A percentile compares a stretch with the other conserved stretches of the same genome.
Conservation (phyloP, 805 yeast genomes). For the Monosporozyma siamensis region DNA sequence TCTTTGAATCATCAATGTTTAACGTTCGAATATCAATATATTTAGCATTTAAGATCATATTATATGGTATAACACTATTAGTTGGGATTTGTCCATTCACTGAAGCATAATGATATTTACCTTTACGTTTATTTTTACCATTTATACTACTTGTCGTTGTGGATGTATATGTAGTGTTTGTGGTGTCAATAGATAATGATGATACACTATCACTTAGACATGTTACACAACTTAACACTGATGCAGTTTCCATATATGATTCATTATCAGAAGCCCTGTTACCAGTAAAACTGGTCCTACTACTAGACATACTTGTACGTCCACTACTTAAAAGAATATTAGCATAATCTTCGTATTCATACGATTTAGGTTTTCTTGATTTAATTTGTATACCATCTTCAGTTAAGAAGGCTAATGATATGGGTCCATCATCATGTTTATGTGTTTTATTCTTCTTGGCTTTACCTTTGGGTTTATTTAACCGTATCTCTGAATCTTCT, state of each 20-base stretch:
- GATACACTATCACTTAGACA: constrained; percentile 22
- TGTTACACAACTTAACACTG: constrained; percentile 30
- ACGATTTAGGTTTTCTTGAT: constrained; percentile 11
- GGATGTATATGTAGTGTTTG: neutral
- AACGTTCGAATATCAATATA: constrained; percentile 8
- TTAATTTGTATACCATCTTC: constrained; percentile 31
- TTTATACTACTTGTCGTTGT: neutral
- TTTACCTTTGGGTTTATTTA: neutral
- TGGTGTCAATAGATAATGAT: neutral
- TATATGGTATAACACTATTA: constrained; percentile 29
- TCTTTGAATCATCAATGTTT: constrained; percentile 3
- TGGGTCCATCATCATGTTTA: constrained; percentile 9
- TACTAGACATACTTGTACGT: constrained; percentile 9
- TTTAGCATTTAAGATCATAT: constrained; percentile 25
- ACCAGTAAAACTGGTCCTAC: constrained; percentile 11
- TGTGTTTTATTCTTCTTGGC: neutral
- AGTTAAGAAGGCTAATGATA: constrained; percentile 23
- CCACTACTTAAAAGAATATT: neutral
- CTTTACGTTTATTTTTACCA: neutral
- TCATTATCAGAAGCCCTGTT: constrained; percentile 5
- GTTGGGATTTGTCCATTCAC: constrained; percentile 26
- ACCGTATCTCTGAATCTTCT: neutral
- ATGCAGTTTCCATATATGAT: constrained; percentile 24
- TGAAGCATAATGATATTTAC: constrained; percentile 13
- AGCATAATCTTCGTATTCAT: constrained; percentile 5